Conservation (phyloP, 2,329 filamentous ascomycete genomes). For the Parastagonospora avenae region DNA sequence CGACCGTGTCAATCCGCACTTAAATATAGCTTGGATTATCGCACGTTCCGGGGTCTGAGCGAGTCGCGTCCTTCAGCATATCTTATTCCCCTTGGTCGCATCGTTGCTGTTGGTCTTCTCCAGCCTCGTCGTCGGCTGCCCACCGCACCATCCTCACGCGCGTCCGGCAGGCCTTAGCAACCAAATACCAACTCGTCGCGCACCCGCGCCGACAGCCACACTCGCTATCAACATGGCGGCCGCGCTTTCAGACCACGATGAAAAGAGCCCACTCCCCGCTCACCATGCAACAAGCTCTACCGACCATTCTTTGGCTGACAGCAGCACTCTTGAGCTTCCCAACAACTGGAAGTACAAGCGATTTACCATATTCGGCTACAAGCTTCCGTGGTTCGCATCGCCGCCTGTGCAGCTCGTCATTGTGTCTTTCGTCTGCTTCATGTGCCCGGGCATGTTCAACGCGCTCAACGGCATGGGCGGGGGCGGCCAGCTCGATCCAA, state of each 20-base stretch:
- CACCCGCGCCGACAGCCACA: conserved; percentile 1
- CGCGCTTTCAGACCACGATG: conserved; percentile 13
- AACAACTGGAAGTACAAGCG: conserved; percentile 56
- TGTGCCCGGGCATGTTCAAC: conserved; percentile 62
- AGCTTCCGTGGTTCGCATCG: conserved; percentile 56
- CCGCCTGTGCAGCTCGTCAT: conserved; percentile 56
- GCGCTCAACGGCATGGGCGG: conserved; percentile 58
- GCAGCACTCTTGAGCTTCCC: conserved; percentile 43
- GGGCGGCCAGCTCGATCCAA: conserved; percentile 54
- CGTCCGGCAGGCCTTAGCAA: neutral
- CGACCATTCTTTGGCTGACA: conserved; percentile 40
- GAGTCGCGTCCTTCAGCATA: neutral
- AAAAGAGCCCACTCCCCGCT: conserved; percentile 22
- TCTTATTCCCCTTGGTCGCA: neutral
- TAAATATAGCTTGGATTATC: conserved; percentile 16
- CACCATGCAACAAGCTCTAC: conserved; percentile 32
- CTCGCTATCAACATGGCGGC: conserved; percentile 32
- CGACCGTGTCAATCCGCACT: conserved; percentile 15
- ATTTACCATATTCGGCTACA: conserved; percentile 48
- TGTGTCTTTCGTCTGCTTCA: conserved; percentile 59
- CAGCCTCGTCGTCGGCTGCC: neutral
- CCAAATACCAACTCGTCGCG: no score
- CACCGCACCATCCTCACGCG: neutral
- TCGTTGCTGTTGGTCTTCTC: neutral
- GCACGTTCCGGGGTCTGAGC: conserved; percentile 16